Base-by-base conservation (phyloP, 2,329 filamentous ascomycete genomes). In the Didymella exigua region DNA sequence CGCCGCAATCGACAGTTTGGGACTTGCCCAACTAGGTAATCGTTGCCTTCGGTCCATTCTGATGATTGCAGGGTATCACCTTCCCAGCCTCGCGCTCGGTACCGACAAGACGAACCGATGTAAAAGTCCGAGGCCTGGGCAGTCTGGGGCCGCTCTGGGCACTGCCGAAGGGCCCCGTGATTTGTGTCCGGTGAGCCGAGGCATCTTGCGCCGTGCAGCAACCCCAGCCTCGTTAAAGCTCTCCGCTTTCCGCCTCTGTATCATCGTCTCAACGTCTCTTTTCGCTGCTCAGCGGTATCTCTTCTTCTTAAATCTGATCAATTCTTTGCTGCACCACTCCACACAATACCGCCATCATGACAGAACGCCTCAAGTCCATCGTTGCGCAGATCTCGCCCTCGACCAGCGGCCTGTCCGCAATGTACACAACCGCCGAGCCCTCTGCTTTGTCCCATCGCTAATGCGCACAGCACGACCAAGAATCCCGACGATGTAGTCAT, bases 401-500 rank as follows among this genome's bases (percentile, higher is more conserved):
- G 65, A 86, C 87, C 68, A 86, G 86, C 66, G 86, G 86, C 43
- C 76, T 97, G 63, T 84, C 86, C 66, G 81, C 86, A 59, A 90
- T 97, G 93, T 96, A 84, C 82, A 89, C 30, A 9, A 14, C 24
- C 19, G 31, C 4, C 13, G 8, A 11, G 29, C n/a, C 19, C 18
- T 33, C 18, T 8, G 23, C 9, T 4, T 6, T 18, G 23, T 24
- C 6, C 14, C 29, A 11, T 54, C 54, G 48, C 65, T 54, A 55
- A 46, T 18, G 4, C 14, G 10, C 10, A 37, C 67, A 96, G 92
- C 72, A 92, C 90, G 54, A 87, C 90, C 67, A 93, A 98, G 82
- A 96, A 96, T 77, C 86, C 93, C 65, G 93, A 98, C 75, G 95
- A 99, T 81, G 84, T 99, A 49, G 95, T 99, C 74, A 96, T 98